These are phyloP conservation scores for Oryza australiensis DNA, from an alignment of 176 grass and related monocot genomes.

Conservation along the genomic window DNA sequence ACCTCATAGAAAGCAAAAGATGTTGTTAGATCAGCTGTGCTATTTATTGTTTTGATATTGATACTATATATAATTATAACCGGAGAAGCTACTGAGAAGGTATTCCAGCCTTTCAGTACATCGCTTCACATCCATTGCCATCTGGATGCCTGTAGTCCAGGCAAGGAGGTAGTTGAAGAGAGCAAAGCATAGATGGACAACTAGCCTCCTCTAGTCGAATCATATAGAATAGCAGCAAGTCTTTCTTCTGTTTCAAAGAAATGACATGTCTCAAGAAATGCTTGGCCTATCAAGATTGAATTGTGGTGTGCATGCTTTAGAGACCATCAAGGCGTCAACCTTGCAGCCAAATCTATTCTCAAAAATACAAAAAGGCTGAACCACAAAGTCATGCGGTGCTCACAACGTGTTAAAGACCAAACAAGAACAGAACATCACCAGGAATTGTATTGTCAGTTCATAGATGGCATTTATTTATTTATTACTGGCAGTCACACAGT, in stretches of 20 bases:
- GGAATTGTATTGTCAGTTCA: not conserved
- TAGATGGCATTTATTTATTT: conserved; percentile 14
- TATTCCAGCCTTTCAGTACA: not conserved
- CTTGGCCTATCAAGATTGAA: not conserved
- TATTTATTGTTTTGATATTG: too few species aligned
- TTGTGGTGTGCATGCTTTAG: not conserved
- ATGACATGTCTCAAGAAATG: not conserved
- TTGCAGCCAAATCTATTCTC: not conserved
- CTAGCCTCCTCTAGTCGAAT: not conserved
- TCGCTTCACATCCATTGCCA: not conserved
- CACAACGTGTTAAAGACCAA: not conserved
- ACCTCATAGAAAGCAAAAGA: too few species aligned
- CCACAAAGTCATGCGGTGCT: not conserved
- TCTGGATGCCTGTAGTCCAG: not conserved
- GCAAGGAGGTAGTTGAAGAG: not conserved
- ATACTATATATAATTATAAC: too few species aligned
- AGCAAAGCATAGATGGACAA: not conserved
- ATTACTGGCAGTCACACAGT: not conserved
- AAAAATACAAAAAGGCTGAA: not conserved
- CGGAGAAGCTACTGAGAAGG: too few species aligned
- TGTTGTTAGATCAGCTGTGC: too few species aligned
- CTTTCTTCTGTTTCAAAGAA: not conserved
- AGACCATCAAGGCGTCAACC: too few species aligned
- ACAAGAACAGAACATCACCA: not conserved
- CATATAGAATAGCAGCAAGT: not conserved